Conservation (phyloP, 257 asterid genomes). For the Ilex aquifolium region DNA sequence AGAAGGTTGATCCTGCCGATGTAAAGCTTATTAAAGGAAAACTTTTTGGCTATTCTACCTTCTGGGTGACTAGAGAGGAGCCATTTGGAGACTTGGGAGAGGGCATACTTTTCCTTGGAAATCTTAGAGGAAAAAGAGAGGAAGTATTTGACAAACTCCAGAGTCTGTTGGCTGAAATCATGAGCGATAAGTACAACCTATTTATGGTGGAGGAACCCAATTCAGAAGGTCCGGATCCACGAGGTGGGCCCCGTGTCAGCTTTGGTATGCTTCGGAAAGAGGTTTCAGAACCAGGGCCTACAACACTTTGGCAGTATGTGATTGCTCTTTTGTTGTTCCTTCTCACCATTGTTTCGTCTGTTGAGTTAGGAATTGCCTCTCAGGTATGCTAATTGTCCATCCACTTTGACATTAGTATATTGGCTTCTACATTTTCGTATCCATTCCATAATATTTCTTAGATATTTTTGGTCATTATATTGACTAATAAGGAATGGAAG, state of each 20-base stretch:
- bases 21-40: slow-evolving; percentile 73
- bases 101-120: slow-evolving; percentile 87
- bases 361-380: slow-evolving; percentile 88
- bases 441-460: not conserved
- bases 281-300: slow-evolving; percentile 89
- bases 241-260: slow-evolving; percentile 98
- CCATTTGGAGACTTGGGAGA: slow-evolving; percentile 89
- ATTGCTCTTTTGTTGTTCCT: slow-evolving; percentile 77
- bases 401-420: slow-evolving; percentile 7
- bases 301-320: slow-evolving; percentile 95
- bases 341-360: slow-evolving; percentile 85
- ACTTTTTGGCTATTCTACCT: slow-evolving; percentile 90
- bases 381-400: slow-evolving; percentile 48
- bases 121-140: slow-evolving; percentile 83
- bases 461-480: not conserved
- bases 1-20: slow-evolving; percentile 81
- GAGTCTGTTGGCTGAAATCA: slow-evolving; percentile 55
- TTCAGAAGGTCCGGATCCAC: slow-evolving; percentile 85
- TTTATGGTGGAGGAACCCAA: slow-evolving; percentile 97
- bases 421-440: not conserved
- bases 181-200: slow-evolving; percentile 84
- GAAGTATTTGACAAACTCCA: slow-evolving; percentile 79
- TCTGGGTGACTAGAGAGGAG: slow-evolving; percentile 91
- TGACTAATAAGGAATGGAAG: not conserved
- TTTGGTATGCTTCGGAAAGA: slow-evolving; percentile 87